Base-by-base conservation (phyloP, 1,284 basidiomycete species). In the Cutaneotrichosporon cavernicola region DNA sequence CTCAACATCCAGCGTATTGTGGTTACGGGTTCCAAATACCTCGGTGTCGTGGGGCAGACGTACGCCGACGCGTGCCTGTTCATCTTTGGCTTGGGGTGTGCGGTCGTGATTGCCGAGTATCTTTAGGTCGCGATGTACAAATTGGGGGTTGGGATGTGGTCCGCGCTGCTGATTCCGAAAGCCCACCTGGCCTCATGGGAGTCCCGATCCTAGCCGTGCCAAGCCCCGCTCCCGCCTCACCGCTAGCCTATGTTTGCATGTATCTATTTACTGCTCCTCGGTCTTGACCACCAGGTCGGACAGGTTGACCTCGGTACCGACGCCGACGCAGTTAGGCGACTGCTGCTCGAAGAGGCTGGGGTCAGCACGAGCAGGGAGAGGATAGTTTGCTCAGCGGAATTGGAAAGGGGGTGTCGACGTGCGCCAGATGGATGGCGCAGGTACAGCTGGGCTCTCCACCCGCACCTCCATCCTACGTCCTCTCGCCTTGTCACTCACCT, bases 221-320 rank as follows among this genome's bases (percentile, higher is more conserved):
- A 26, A 26, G 26, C 26, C 26, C 26, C 26, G 26, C 26, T 26
- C 26, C 26, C 26, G 26, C 36, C 36, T 16, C 38, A 5, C 38
- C 13, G 38, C 31, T 58, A 46, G 46, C 46, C 40, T 60, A 60
- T 34, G 26, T 60, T 38, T 60, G 58, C 58, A 60, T 60, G 21
- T 50, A 46, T 47, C 43, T 47, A 40, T 52, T 50, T 60, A 60
- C 49, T 60, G 49, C 58, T 61, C 32, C 49, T 79, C 76, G 22
- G 65, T 61, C 70, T 79, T 80, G 70, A 82, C 70, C 18, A 74
- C 71, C 64, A 82, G 73, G 70, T 81, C 75, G 22, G 75, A 74
- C 16, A 83, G 72, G 73, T 83, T 79, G 55, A 72, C 71, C 61
- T 78, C 75, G 22, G 77, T 75, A 1, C 82, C 82, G 31, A 81